These are phyloP conservation scores for Colletotrichum somersetense DNA, from an alignment of 2,329 filamentous ascomycete species.

Conservation along the genomic window DNA sequence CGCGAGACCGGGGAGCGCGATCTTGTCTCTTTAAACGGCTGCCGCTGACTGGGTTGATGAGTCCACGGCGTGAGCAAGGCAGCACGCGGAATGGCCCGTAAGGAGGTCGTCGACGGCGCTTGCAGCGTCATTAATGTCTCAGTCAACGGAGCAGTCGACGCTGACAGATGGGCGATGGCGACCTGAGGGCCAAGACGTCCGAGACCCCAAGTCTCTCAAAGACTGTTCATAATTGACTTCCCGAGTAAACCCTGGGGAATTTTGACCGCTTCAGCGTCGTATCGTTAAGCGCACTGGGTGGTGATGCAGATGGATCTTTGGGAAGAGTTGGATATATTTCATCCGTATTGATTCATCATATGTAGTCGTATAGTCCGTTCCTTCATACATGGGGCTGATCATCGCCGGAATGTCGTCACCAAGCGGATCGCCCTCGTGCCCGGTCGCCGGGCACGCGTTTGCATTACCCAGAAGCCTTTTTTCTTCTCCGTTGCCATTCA, in stretches of 20 bases:
- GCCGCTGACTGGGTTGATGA: neutral
- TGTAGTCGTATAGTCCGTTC: conserved; percentile 26
- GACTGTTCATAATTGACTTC: neutral
- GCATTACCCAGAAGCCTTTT: conserved; percentile 11
- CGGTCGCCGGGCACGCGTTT: conserved; percentile 16
- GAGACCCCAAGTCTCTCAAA: neutral
- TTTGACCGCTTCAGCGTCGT: neutral
- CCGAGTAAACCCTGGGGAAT: no score
- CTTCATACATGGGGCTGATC: neutral
- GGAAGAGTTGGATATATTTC: neutral
- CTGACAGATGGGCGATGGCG: no score
- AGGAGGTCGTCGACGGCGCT: no score
- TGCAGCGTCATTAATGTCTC: no score
- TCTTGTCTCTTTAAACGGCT: neutral
- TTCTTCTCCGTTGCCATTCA: neutral
- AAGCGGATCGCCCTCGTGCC: conserved; percentile 13
- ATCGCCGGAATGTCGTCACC: conserved; percentile 37
- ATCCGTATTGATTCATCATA: conserved; percentile 27
- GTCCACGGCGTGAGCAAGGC: neutral
- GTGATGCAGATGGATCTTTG: no score
- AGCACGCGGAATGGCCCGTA: neutral
- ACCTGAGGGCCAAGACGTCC: no score
- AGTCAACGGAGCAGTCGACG: neutral
- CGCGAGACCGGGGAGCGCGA: neutral
- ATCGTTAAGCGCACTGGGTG: no score